phyloP scores from a whole-genome alignment of 1,139 yeast species.

The Saccharomyces pastorianus region DNA sequence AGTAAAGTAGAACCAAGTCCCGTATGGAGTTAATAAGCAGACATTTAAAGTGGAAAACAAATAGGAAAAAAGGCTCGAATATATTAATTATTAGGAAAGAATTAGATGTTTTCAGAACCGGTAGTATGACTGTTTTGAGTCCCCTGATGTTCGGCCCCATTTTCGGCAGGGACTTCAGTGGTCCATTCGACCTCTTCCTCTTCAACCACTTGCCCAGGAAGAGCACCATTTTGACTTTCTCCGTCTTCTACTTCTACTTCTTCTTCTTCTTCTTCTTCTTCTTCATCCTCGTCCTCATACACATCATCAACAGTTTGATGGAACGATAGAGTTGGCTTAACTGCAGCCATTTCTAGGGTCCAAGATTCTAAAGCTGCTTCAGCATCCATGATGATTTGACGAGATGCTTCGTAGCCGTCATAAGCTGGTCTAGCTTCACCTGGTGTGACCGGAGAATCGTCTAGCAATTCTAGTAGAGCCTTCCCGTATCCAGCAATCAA shows the following conservation, averaged over 20 bases:
- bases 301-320: constrained; percentile 63
- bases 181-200: constrained; percentile 5
- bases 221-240: constrained; percentile 8
- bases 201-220: constrained; percentile 2
- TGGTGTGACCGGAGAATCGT: constrained; percentile 80
- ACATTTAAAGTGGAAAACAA: background rate
- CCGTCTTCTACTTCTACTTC: constrained; percentile 21
- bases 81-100: background rate
- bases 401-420: constrained; percentile 81
- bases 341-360: constrained; percentile 76
- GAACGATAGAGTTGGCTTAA: constrained; percentile 73
- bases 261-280: constrained; percentile 39
- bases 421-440: constrained; percentile 87
- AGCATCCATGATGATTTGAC: constrained; percentile 78
- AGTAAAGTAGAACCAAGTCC: background rate
- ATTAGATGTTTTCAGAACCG: background rate
- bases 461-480: constrained; percentile 72
- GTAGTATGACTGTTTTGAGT: background rate
- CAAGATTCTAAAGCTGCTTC: constrained; percentile 76
- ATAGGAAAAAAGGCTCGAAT: background rate
- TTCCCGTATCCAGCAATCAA: constrained; percentile 85
- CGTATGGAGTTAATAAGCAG: background rate
- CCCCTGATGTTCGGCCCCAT: background rate
- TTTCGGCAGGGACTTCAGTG: background rate
- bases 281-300: constrained; percentile 52